Evolutionary conservation across 2,329 filamentous ascomycete genomes (phyloP), one percentile per base, ranked within the genome.

Genomic region (Aspergillus sclerotialis): DNA sequence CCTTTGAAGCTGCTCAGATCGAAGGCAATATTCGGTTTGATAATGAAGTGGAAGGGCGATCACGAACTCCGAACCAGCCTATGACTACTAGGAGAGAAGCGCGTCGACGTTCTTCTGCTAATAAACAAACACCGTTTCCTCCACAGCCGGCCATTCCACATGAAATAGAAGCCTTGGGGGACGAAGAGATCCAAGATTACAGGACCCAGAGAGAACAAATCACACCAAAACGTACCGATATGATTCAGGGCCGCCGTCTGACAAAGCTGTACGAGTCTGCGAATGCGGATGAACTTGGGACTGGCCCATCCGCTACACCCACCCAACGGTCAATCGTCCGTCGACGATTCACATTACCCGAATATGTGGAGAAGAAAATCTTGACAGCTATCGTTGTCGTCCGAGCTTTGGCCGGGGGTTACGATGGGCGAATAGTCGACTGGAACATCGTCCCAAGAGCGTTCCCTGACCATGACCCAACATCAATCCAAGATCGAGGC

Each of bases 371-470:
- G 12, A 55, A 60, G 14, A 63, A 53, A 19, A 45, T 70, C 18
- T 58, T 61, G 37, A 50, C 59, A 23, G 62, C 66, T 7, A 63
- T 71, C 14, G 57, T 64, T 17, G 64, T 63, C 7, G 55, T 70
- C 14, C 61, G 67, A 16, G 56, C 62, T 1, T 40, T 72, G 18
- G 63, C 64, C 11, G 68, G 68, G 12, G 68, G 68, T 0, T 28
- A 57, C 4, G 60, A 69, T 19, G 60, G 55, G 4, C 61, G 48
- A 36, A 45, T 56, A 17, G 49, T 70, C 19, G 64, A 72, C 37
- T 70, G 68, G 66, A 40, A 54, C 1, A 50, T 72, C n/a, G 55
- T 72, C 7, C 44, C 50, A 5, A 49, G 53, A 18, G 49, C 61
- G 32, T 69, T 70, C 37, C 67, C 65, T 2, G 52, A 57, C 1